phyloP scores from a whole-genome alignment of 495 filamentous ascomycete species.

The Staphylotrichum tortipilum region DNA sequence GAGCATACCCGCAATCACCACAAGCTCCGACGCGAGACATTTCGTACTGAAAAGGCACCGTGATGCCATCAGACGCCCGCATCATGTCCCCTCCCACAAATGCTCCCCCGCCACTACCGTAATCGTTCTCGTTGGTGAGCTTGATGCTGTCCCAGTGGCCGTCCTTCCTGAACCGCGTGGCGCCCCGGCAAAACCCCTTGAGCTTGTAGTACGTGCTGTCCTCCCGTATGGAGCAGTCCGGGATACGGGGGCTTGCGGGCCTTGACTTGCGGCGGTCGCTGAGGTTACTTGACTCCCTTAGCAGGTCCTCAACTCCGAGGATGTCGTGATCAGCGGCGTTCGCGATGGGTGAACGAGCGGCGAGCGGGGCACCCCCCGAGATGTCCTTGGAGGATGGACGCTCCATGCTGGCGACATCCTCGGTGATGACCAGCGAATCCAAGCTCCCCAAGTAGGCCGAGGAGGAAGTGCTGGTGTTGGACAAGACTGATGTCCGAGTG shows the following conservation, averaged over 20 bases:
- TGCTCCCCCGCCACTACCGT: not conserved
- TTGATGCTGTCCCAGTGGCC: conserved; percentile 20
- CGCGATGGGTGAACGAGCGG: not conserved
- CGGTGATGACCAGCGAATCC: not conserved
- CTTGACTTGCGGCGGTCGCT: conserved; percentile 2
- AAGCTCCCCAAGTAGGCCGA: not conserved
- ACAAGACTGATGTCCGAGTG: conserved; percentile 4
- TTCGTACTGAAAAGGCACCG: conserved; percentile 14
- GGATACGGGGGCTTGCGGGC: conserved; percentile 3
- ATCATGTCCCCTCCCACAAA: conserved; percentile 12
- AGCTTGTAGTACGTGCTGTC: conserved; percentile 18
- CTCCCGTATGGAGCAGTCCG: conserved; percentile 16
- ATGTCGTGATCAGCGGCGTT: not conserved
- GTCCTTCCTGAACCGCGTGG: conserved; percentile 13
- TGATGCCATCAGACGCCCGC: conserved; percentile 15
- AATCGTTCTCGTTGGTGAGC: conserved; percentile 9
- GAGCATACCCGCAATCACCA: conserved; percentile 27
- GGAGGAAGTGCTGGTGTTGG: not conserved
- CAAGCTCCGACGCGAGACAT: conserved; percentile 20
- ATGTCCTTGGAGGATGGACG: not conserved
- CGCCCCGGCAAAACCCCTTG: conserved; percentile 20
- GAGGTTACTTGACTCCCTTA: not conserved
- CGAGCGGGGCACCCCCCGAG: too few species aligned
- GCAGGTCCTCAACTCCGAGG: not conserved
- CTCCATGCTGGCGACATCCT: not conserved